Conservation (phyloP, 108 stramenopile species). For the Skeletonema marinoi region DNA sequence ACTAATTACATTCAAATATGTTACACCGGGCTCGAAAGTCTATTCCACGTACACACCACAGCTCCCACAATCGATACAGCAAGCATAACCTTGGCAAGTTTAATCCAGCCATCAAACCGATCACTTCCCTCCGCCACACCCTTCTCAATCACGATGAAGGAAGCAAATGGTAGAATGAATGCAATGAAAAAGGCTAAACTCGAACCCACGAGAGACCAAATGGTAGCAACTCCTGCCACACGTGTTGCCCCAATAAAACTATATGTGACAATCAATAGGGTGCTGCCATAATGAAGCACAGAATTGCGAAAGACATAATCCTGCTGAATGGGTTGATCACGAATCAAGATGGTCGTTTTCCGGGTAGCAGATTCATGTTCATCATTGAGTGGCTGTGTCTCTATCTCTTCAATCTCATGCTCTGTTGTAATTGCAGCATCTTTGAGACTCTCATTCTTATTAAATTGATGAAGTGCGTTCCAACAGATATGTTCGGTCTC, state of each 20-base stretch:
- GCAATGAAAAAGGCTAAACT: slow-evolving; percentile 63
- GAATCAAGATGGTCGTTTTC: not conserved
- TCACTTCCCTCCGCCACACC: not conserved
- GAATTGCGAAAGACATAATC: slow-evolving; percentile 13
- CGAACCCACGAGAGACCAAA: slow-evolving; percentile 67
- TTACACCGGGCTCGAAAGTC: not conserved
- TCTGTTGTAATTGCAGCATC: not conserved
- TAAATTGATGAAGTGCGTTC: not conserved
- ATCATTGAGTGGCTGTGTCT: not conserved
- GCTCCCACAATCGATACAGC: not conserved
- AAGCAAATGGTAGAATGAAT: slow-evolving; percentile 61
- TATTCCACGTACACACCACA: not conserved
- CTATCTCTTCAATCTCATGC: not conserved
- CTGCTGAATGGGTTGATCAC: not conserved
- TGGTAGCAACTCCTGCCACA: slow-evolving; percentile 62
- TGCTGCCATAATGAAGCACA: slow-evolving; percentile 40
- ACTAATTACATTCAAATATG: no score
- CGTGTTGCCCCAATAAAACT: slow-evolving; percentile 48
- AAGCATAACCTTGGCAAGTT: not conserved
- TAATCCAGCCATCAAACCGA: not conserved
- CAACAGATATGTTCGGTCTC: not conserved
- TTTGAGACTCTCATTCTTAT: not conserved
- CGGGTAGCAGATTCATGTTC: not conserved
- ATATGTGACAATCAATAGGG: slow-evolving; percentile 41
- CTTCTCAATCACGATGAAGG: slow-evolving; percentile 46